Percentiles rank a stretch among this genome's conserved stretches.
Conservation (phyloP, 306 rosid species). For the Malus orientalis region DNA sequence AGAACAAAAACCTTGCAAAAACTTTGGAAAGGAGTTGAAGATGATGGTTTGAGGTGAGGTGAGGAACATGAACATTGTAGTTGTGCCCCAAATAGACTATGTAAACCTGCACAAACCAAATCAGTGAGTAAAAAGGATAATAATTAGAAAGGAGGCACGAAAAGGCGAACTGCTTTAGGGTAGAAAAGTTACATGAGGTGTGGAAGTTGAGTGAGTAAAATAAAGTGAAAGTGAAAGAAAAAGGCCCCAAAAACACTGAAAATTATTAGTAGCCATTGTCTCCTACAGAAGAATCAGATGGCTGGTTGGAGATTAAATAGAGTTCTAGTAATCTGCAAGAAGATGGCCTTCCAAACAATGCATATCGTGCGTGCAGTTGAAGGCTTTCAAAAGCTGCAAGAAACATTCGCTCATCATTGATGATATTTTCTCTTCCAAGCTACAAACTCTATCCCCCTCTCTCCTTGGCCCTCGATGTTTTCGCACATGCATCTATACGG, state of each 20-base stretch:
- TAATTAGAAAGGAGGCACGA: neutral
- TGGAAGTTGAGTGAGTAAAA: slow-evolving; percentile 24
- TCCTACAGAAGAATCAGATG: slow-evolving; percentile 20
- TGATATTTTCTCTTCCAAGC: slow-evolving; percentile 31
- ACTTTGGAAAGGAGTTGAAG: slow-evolving; percentile 40
- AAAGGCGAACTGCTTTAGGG: neutral
- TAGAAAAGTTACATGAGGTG: slow-evolving; percentile 24
- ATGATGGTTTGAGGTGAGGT: slow-evolving; percentile 30
- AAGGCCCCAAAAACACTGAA: slow-evolving; percentile 25
- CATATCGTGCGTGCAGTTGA: slow-evolving; percentile 20
- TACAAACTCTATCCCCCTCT: slow-evolving; percentile 5
- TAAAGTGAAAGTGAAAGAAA: slow-evolving; percentile 20
- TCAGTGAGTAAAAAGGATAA: neutral
- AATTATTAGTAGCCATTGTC: slow-evolving; percentile 15
- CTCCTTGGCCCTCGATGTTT: neutral
- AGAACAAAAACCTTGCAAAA: slow-evolving; percentile 25
- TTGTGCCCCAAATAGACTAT: slow-evolving; percentile 45
- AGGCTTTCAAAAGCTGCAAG: slow-evolving; percentile 31
- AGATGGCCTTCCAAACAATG: slow-evolving; percentile 8
- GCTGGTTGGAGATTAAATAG: slow-evolving; percentile 20
- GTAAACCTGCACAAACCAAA: slow-evolving; percentile 31
- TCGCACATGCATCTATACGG: neutral
- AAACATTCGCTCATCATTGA: slow-evolving; percentile 20
- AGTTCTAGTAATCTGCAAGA: slow-evolving; percentile 6
- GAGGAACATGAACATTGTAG: slow-evolving; percentile 12